Evolutionary conservation across 139 green algal species (phyloP).

Genomic region (Chlorella vulgaris): DNA sequence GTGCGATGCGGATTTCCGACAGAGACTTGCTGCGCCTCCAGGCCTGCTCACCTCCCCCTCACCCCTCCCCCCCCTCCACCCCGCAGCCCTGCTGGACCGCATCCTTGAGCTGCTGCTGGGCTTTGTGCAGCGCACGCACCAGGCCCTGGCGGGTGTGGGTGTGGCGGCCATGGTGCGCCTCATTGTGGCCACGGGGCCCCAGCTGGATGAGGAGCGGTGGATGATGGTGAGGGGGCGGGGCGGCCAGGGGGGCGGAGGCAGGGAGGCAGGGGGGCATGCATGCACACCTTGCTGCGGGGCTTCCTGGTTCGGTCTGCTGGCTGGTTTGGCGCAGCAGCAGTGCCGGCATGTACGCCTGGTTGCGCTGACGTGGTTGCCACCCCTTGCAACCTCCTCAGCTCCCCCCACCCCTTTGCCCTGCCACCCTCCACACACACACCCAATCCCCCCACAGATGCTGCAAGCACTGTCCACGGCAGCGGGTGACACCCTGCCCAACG

Average conservation of each 20-base stretch:
- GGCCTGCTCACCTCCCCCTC: too few relatives aligned
- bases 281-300: too few relatives aligned
- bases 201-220: slow-evolving; percentile 66
- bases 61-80: background rate
- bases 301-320: too few relatives aligned
- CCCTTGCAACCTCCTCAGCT: background rate
- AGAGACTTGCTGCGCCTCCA: too few relatives aligned
- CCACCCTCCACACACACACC: background rate
- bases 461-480: slow-evolving; percentile 51
- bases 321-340: too few relatives aligned
- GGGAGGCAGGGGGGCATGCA: background rate
- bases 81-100: slow-evolving; percentile 63
- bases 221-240: slow-evolving; percentile 40
- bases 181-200: slow-evolving; percentile 55
- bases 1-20: too few relatives aligned
- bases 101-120: slow-evolving; percentile 79
- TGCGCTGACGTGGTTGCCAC: background rate
- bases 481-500: slow-evolving; percentile 62
- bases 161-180: slow-evolving; percentile 86
- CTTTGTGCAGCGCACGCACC: slow-evolving; percentile 86
- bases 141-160: slow-evolving; percentile 89
- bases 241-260: background rate
- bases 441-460: slow-evolving; percentile 46
- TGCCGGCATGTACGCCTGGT: too few relatives aligned
- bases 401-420: slow-evolving; percentile 9